phyloP scores from a whole-genome alignment of 1,284 basidiomycete genomes.

The Takashimella koratensis region DNA sequence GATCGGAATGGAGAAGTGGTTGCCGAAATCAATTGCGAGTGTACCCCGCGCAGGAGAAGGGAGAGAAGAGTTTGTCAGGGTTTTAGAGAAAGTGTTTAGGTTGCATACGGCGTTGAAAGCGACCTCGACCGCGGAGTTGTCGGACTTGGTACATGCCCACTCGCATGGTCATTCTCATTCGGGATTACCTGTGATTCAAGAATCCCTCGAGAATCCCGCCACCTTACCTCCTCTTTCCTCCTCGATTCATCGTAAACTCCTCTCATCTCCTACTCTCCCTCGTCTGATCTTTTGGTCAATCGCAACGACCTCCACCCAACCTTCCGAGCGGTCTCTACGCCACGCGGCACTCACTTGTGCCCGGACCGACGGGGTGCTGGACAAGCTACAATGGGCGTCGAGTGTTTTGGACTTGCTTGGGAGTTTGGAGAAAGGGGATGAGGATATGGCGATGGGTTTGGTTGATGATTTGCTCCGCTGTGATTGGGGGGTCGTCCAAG shows the following conservation, averaged over 20 bases:
- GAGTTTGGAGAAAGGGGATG: constrained; percentile 40
- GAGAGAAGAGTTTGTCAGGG: constrained; percentile 6
- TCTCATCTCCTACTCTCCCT: constrained; percentile 5
- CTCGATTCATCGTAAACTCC: constrained; percentile 1
- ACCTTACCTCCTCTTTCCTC: not conserved
- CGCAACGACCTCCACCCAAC: constrained; percentile 6
- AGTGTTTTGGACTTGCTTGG: constrained; percentile 21
- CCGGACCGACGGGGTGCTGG: constrained; percentile 9
- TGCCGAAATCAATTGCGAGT: constrained; percentile 3
- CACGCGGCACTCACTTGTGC: constrained; percentile 60
- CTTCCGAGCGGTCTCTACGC: constrained; percentile 42
- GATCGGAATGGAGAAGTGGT: constrained; percentile 8
- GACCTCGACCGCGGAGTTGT: too few relatives aligned
- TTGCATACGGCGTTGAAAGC: constrained; percentile 8
- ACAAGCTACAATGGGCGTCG: constrained; percentile 12
- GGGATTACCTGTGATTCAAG: too few relatives aligned
- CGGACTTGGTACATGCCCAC: too few relatives aligned
- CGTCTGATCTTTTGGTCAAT: constrained; percentile 11
- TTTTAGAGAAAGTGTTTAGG: constrained; percentile 9
- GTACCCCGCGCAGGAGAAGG: not conserved
- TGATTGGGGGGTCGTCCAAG: too few relatives aligned
- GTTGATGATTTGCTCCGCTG: constrained; percentile 40
- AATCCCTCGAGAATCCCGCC: too few relatives aligned
- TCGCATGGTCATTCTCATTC: too few relatives aligned
- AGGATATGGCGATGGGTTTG: constrained; percentile 44